Base-by-base conservation (phyloP, 345 rosid genomes). In the Cardamine resedifolia region DNA sequence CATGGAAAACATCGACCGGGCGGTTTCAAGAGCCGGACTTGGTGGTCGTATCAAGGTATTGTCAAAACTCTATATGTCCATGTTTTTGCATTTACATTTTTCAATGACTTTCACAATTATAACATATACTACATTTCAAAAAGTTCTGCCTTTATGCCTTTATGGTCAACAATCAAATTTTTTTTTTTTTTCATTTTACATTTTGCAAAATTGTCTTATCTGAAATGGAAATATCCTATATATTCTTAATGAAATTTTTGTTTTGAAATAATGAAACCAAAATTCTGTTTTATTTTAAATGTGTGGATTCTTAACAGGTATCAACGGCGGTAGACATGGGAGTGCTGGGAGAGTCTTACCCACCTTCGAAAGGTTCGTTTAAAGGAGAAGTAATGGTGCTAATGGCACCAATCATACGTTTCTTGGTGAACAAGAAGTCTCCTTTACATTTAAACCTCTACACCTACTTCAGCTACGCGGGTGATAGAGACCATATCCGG, bases 381-480 rank as follows among this genome's bases (percentile, higher is more conserved):
- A 73, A 7, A 30, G 36, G 19, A 19, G 70, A 64, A 0, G 66
- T 55, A 30, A 58, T n/a, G 36, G 74, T 57, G 2, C 43, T 85
- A 18, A 67, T 85, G 23, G 64, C 69, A 34, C 86, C 85, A 6
- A 34, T 80, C 10, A 71, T 84, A 11, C n/a, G 52, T 8, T 80
- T 85, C 80, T 73, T 87, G 55, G 68, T 60, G 14, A 20, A 56
- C 38, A 81, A 75, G 49, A 39, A 16, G 27, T 75, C 85, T 12
- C 87, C 93, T 3, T 51, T 88, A 19, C 81, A 77, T 7, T 38
- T 80, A 5, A 88, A 86, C 66, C 2, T 82, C 30, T 88, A 88
- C 61, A 53, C 90, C 8, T 88, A 78, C 68, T 76, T 82, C 68
- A 45, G 78, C 52, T 79, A 78, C 76, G 4, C 14, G 12, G 63